These are phyloP conservation scores for Candida tibetensis DNA, from an alignment of 805 yeast genomes.

Conservation along the genomic window DNA sequence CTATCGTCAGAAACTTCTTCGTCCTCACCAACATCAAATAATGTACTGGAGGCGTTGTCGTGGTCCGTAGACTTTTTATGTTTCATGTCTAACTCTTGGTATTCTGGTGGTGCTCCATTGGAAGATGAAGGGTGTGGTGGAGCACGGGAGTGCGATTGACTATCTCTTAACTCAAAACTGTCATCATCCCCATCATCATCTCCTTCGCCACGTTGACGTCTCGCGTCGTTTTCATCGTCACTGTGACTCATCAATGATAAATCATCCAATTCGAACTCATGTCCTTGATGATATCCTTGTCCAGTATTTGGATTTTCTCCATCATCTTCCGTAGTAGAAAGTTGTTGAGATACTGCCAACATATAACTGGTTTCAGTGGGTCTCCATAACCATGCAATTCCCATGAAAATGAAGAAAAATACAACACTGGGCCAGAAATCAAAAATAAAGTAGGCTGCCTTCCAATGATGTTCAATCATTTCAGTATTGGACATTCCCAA, in stretches of 20 bases:
- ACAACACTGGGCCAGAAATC: slow-evolving; percentile 96
- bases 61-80: slow-evolving; percentile 8
- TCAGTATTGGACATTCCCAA: slow-evolving; percentile 73
- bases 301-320: slow-evolving; percentile 30
- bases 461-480: slow-evolving; percentile 86
- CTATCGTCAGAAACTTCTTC: slow-evolving; percentile 13
- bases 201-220: slow-evolving; percentile 12
- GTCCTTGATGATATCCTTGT: slow-evolving; percentile 28
- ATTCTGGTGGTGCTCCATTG: slow-evolving; percentile 30
- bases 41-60: slow-evolving; percentile 24
- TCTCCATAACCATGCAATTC: slow-evolving; percentile 91
- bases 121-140: not conserved
- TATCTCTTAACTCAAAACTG: slow-evolving; percentile 37
- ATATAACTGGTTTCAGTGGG: slow-evolving; percentile 95
- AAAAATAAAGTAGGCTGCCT: slow-evolving; percentile 77
- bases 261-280: slow-evolving; percentile 60
- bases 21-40: slow-evolving; percentile 41
- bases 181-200: slow-evolving; percentile 20
- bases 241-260: slow-evolving; percentile 51
- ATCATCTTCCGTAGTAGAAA: slow-evolving; percentile 55
- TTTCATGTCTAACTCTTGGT: slow-evolving; percentile 21
- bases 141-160: slow-evolving; percentile 12
- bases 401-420: slow-evolving; percentile 77
- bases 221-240: slow-evolving; percentile 32
- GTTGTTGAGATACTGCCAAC: slow-evolving; percentile 90